phyloP scores from a whole-genome alignment of 306 rosid species.

The Dryas octopetala region DNA sequence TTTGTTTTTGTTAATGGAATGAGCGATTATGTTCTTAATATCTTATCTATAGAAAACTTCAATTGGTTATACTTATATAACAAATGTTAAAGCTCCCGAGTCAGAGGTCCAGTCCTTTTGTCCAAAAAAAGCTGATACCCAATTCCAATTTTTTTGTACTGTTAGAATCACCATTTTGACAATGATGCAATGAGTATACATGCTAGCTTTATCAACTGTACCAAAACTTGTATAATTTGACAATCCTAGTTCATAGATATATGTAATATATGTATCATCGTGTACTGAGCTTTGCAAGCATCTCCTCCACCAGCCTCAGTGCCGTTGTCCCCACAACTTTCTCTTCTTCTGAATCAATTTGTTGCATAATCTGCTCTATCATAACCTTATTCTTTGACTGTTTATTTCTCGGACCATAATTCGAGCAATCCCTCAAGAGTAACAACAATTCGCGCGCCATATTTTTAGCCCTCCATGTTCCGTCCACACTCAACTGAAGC shows the following conservation, averaged over 20 bases:
- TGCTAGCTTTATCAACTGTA: background rate
- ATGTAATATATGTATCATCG: background rate
- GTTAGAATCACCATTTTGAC: background rate
- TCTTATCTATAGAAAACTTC: background rate
- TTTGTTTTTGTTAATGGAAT: background rate
- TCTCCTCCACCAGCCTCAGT: constrained; percentile 63
- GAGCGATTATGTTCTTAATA: background rate
- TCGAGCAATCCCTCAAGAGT: constrained; percentile 61
- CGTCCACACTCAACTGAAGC: constrained; percentile 79
- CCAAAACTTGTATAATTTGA: background rate
- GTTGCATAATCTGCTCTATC: constrained; percentile 60
- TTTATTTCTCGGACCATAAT: constrained; percentile 35
- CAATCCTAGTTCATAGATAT: background rate
- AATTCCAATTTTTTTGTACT: too few species aligned
- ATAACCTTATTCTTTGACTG: constrained; percentile 39
- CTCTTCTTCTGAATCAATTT: constrained; percentile 69
- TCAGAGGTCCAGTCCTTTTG: too few species aligned
- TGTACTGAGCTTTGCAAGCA: constrained; percentile 66
- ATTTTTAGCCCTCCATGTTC: constrained; percentile 57
- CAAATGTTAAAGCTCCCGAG: too few species aligned
- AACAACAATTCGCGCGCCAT: constrained; percentile 54
- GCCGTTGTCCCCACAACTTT: constrained; percentile 46
- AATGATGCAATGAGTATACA: background rate
- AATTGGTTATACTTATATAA: too few species aligned
- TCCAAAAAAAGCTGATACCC: too few species aligned